Base-by-base conservation (phyloP, 306 rosid genomes). In the Parietaria judaica region DNA sequence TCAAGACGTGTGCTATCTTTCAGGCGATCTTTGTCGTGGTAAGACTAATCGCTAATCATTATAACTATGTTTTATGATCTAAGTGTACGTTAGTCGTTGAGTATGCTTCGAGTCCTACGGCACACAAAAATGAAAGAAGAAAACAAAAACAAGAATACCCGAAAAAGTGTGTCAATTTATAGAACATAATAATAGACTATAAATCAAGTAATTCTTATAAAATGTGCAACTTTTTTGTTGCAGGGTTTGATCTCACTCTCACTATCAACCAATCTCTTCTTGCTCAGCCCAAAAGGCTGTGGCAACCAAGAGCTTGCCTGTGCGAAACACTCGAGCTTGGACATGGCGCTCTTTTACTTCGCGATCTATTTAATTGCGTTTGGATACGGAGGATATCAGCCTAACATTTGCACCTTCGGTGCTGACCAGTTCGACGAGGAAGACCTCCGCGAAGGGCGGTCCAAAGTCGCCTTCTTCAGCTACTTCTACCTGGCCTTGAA, bases 361-460 rank as follows among this genome's bases (percentile, higher is more conserved):
- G 87, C 99, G 14, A 88, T 81, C 80, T 94, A 94, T 74, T 95
- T 94, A 41, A 31, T 86, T 65, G 99, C 99, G 60, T 66, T 94
- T 36, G 99, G 99, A 58, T 82, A 88, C 72, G 99, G 99, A 57
- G 99, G 99, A 38, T 94, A 94, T 62, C 96, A 88, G 68, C 99
- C 99, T 7, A 94, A 81, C 55, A 94, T 94, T 37, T 95, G 90
- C 3, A 88, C 99, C 56, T 79, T 94, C 41, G 99, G 99, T 51
- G 99, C 99, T 57, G 99, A 94, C 78, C 99, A 94, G 71, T 94
- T 77, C 53, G 99, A 94, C 44, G 95, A 83, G 68, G 99, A 86
- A 64, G 80, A 86, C 73, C 75, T 70, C 34, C 80, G 57, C 48
- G 99, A 94, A 60, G 87, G 95, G 17, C 74, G 34, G 57, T 79